These are phyloP conservation scores for Aspergillus kassunensis DNA, from an alignment of 495 filamentous ascomycete genomes.

Conservation along the genomic window DNA sequence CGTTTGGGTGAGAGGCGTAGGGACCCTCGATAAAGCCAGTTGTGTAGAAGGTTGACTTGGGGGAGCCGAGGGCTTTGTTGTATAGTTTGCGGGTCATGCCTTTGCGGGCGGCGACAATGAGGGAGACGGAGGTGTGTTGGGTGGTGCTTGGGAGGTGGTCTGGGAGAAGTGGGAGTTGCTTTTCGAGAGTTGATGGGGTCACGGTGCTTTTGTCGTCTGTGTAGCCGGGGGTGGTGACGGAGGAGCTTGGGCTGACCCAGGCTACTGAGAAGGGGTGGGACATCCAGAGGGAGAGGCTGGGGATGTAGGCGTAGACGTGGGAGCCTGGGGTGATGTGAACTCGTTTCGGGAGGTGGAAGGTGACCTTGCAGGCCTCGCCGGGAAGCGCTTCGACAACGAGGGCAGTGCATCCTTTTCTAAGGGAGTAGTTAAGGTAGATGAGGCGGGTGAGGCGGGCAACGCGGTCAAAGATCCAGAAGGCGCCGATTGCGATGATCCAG, in stretches of 20 bases:
- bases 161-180: constrained; percentile 29
- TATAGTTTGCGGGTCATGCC: constrained; percentile 80
- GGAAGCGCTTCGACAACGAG: constrained; percentile 51
- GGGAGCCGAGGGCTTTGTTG: constrained; percentile 57
- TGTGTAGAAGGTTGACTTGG: constrained; percentile 56
- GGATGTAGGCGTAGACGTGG: constrained; percentile 81
- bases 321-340: constrained; percentile 71
- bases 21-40: constrained; percentile 75
- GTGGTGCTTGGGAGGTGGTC: not conserved
- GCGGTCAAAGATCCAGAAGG: constrained; percentile 65
- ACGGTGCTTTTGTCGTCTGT: constrained; percentile 1
- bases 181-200: constrained; percentile 31
- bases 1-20: constrained; percentile 65
- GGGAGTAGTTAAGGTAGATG: constrained; percentile 57
- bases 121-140: constrained; percentile 60
- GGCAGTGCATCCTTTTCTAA: constrained; percentile 32
- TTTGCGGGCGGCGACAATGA: constrained; percentile 72
- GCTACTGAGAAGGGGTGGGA: constrained; percentile 58
- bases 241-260: constrained; percentile 43
- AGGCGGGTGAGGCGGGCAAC: constrained; percentile 48
- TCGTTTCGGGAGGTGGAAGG: constrained; percentile 70
- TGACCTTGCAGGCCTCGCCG: constrained; percentile 54
- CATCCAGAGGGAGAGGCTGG: constrained; percentile 66
- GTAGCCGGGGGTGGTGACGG: constrained; percentile 13
- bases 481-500: constrained; percentile 58